Base-by-base conservation (phyloP, 73 alveolate species). In the Blepharisma stoltei region DNA sequence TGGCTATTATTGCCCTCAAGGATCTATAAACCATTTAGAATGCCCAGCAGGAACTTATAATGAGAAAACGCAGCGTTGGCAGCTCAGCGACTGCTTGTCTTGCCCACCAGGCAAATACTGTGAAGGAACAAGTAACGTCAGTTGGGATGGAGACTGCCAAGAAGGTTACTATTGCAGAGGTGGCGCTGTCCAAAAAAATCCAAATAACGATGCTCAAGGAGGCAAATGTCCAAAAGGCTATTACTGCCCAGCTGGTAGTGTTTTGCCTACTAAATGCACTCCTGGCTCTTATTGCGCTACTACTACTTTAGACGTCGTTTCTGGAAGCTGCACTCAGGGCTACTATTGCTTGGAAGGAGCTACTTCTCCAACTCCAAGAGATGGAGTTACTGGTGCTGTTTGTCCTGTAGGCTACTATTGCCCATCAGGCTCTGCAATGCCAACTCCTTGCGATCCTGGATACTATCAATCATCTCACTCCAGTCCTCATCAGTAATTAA, bases 1-100 rank as follows among this genome's bases (percentile, higher is more conserved):
- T 23, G 95, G 95, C 32, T 46, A 83, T 53, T 88, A 88, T 43
- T 88, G 95, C 75, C 86, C 91, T 7, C 82, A 78, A 27, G 89
- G 95, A 18, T 78, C 89, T 0, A 6, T 75, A 6, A 8, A 48
- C 9, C 73, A 25, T 18, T 9, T 21, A n/a, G 20, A 1, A 6
- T 82, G 91, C 71, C 87, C 91, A 21, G 81, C 79, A 6, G 91
- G 91, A 71, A 84, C 91, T 18, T 79, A 23, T 75, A 53, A 21
- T 8, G 6, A 43, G 3, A 6, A 6, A n/a, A 4, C 43, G 8
- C 55, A 45, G 23, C 41, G 78, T 38, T 9, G 37, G 53, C 48
- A 11, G 6, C 78, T 5, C 14, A 14, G 78, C 37, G 68, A 83
- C 37, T 83, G 90, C 77, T 6, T 55, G 44, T 73, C 50, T 14